A percentile compares a stretch with the other conserved stretches of the same genome.
Conservation (phyloP, 2,329 filamentous ascomycete species). For the Xylaria sp. region DNA sequence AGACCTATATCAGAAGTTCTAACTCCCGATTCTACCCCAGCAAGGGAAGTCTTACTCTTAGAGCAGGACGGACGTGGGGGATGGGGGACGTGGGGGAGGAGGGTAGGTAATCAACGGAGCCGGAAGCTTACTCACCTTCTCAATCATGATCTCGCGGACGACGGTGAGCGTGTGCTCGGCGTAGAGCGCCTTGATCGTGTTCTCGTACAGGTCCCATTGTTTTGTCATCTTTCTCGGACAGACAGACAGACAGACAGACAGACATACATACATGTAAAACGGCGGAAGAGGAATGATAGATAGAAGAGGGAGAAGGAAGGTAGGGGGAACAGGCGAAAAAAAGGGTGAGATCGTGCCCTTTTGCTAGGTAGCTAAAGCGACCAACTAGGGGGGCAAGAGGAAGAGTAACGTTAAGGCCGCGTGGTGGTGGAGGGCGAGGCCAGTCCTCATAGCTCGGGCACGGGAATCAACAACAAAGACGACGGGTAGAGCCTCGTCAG, state of each 20-base stretch:
- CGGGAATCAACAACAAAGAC: not conserved
- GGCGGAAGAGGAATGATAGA: not conserved
- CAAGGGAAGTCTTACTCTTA: too few species aligned
- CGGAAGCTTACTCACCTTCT: too few species aligned
- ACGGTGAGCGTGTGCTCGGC: constrained; percentile 29
- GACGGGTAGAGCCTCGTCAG: constrained; percentile 20
- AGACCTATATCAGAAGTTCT: too few species aligned
- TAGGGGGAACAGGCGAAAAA: too few species aligned
- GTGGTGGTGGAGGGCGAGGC: not conserved
- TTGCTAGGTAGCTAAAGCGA: too few species aligned
- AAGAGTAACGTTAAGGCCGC: not conserved
- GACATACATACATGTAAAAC: not conserved
- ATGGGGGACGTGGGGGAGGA: too few species aligned
- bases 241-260: not conserved
- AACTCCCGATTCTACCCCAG: too few species aligned
- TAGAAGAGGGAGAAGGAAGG: too few species aligned
- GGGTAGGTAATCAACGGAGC: too few species aligned
- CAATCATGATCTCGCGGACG: constrained; percentile 35
- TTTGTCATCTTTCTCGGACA: constrained; percentile 29
- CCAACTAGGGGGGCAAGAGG: not conserved
- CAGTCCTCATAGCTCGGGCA: constrained; percentile 3
- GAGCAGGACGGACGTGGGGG: too few species aligned
- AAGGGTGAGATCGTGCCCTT: not conserved
- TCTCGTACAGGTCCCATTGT: constrained; percentile 30
- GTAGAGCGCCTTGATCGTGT: constrained; percentile 31